Evolutionary conservation across 2,329 filamentous ascomycete genomes (phyloP).

Genomic region (Fusarium acutatum): DNA sequence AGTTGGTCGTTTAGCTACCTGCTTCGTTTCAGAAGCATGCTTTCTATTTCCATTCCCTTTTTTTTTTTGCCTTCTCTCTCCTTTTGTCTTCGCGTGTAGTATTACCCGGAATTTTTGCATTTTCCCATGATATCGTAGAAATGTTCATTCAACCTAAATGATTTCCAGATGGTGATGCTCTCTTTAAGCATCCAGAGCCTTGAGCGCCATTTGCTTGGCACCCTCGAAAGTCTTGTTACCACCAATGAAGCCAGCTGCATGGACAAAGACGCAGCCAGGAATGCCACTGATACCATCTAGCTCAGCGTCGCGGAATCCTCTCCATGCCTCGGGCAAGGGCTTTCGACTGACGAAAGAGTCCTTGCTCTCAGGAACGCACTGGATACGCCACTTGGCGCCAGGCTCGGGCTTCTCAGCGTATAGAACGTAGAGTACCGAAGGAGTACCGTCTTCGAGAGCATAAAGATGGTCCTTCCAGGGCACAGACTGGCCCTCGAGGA

Average conservation of each 20-base stretch:
- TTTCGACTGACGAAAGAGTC: conserved; percentile 93
- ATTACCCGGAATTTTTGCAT: conserved; percentile 3
- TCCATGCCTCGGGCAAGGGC: conserved; percentile 89
- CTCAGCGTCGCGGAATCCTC: conserved; percentile 87
- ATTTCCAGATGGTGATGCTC: not conserved
- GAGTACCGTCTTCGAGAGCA: conserved; percentile 74
- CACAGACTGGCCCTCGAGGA: conserved; percentile 79
- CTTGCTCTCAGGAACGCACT: conserved; percentile 85
- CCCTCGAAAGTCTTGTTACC: conserved; percentile 94
- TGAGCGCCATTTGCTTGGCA: conserved; percentile 83
- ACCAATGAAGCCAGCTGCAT: conserved; percentile 95
- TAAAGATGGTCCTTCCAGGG: conserved; percentile 99
- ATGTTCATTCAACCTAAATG: not conserved
- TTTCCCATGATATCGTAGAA: conserved; percentile 1
- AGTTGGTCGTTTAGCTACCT: conserved; percentile 35
- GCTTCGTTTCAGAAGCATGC: conserved; percentile 27
- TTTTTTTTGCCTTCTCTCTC: not conserved
- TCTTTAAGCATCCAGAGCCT: conserved; percentile 65
- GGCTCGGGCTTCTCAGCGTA: conserved; percentile 84
- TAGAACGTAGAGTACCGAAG: conserved; percentile 80
- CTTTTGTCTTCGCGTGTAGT: conserved; percentile 5
- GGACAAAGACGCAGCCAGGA: conserved; percentile 86
- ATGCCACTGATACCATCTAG: conserved; percentile 77
- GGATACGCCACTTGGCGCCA: conserved; percentile 89
- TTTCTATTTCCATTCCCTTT: conserved; percentile 25